Evolutionary conservation across 495 filamentous ascomycete species (phyloP).

Genomic region (Daldinia decipiens): DNA sequence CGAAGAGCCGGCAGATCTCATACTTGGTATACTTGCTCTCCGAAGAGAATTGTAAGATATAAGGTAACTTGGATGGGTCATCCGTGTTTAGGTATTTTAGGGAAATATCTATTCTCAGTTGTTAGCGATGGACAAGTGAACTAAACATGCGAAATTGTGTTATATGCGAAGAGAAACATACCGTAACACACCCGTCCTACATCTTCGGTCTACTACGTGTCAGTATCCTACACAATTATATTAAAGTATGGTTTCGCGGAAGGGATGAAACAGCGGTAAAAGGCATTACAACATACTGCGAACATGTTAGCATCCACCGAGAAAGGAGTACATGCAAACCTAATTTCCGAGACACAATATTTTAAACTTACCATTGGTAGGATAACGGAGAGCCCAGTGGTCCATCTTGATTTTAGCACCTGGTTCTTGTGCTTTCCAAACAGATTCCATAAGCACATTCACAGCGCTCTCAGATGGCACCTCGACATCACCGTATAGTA

Average conservation of each 20-base stretch:
- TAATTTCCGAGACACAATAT: neutral
- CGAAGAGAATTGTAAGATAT: constrained; percentile 84
- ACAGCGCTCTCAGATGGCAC: constrained; percentile 80
- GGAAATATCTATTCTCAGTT: constrained; percentile 62
- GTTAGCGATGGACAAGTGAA: constrained; percentile 2
- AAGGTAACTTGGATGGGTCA: constrained; percentile 65
- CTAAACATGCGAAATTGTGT: neutral
- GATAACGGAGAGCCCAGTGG: constrained; percentile 86
- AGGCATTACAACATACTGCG: constrained; percentile 18
- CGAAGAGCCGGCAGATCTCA: constrained; percentile 84
- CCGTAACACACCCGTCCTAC: constrained; percentile 79
- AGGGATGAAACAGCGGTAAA: neutral
- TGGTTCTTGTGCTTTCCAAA: constrained; percentile 72
- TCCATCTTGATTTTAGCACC: constrained; percentile 79
- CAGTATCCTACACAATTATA: neutral
- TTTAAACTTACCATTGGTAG: constrained; percentile 65
- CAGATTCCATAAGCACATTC: constrained; percentile 78
- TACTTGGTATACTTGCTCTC: constrained; percentile 93
- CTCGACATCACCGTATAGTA: constrained; percentile 79
- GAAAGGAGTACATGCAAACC: neutral
- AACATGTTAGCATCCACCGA: constrained; percentile 19
- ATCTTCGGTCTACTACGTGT: constrained; percentile 71
- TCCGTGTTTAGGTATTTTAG: constrained; percentile 67
- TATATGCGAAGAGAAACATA: constrained; percentile 39
- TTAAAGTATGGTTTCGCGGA: neutral